These are phyloP conservation scores for Mycosphaerella arachidis DNA, from an alignment of 2,329 filamentous ascomycete genomes.

Conservation along the genomic window DNA sequence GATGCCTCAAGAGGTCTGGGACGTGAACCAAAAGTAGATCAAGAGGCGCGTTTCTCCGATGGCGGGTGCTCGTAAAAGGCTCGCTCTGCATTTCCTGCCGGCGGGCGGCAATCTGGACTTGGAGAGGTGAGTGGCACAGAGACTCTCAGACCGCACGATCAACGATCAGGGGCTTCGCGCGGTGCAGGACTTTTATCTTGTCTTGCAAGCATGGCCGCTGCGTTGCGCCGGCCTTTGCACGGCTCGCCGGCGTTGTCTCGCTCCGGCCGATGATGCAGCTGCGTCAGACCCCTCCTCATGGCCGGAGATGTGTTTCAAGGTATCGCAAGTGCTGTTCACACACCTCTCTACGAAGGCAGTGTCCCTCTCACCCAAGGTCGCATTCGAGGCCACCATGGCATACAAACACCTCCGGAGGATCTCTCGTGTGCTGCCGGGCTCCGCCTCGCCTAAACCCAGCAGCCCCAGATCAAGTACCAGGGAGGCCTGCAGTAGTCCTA, in stretches of 20 bases:
- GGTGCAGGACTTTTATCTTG: neutral
- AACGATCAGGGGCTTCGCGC: neutral
- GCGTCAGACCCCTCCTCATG: neutral
- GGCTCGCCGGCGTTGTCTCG: neutral
- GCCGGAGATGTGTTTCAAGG: neutral
- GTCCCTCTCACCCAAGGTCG: neutral
- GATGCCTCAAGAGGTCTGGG: neutral
- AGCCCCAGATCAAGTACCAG: neutral
- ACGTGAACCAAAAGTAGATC: neutral
- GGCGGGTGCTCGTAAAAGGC: no score
- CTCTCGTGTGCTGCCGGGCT: neutral
- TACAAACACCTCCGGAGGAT: neutral
- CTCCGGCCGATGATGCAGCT: neutral
- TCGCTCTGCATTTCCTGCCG: no score
- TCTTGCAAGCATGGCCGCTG: neutral
- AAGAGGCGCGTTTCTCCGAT: neutral
- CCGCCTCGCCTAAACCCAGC: neutral
- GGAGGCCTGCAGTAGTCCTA: neutral
- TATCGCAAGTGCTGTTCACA: neutral
- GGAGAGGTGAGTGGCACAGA: neutral
- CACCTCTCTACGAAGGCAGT: neutral
- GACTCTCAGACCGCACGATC: neutral
- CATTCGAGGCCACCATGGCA: neutral
- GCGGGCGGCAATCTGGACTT: neutral
- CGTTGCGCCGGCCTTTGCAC: neutral